These are phyloP conservation scores for Aegilops bicornis DNA, from an alignment of 176 grass and related monocot species.

Conservation along the genomic window DNA sequence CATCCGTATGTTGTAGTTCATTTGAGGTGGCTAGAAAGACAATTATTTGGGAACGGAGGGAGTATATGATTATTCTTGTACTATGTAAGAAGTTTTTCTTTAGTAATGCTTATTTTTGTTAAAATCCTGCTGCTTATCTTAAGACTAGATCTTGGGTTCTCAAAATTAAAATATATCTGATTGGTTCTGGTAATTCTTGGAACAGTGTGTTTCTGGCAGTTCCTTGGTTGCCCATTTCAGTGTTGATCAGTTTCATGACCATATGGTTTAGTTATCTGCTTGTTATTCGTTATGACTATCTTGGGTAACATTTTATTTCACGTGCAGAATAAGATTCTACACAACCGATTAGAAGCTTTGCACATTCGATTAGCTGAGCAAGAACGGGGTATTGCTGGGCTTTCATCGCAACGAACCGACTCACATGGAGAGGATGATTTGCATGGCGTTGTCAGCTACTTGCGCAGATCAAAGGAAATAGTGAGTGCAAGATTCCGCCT, in stretches of 20 bases:
- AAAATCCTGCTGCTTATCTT: not conserved
- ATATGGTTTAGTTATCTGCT: not conserved
- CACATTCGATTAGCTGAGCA: slow-evolving; percentile 91
- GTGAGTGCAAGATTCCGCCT: slow-evolving; percentile 48
- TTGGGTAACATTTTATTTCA: not conserved
- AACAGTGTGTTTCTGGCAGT: not conserved
- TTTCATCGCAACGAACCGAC: slow-evolving; percentile 50
- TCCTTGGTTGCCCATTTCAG: not conserved
- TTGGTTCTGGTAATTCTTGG: not conserved
- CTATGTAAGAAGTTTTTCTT: not conserved
- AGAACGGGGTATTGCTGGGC: slow-evolving; percentile 56
- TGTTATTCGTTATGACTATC: not conserved
- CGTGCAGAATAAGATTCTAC: slow-evolving; percentile 88
- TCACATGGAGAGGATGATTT: slow-evolving; percentile 78
- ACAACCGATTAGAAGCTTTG: slow-evolving; percentile 74
- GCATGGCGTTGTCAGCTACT: slow-evolving; percentile 75
- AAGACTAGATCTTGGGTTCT: not conserved
- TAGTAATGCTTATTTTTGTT: not conserved
- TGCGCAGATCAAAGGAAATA: slow-evolving; percentile 95
- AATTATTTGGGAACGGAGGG: too few species aligned
- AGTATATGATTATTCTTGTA: not conserved
- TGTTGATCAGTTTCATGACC: not conserved
- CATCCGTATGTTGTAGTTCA: too few species aligned
- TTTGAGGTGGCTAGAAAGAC: too few species aligned
- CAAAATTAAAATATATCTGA: not conserved